Evolutionary conservation across 1,284 basidiomycete genomes (phyloP).

Genomic region (Gastroboletus turbinatus): DNA sequence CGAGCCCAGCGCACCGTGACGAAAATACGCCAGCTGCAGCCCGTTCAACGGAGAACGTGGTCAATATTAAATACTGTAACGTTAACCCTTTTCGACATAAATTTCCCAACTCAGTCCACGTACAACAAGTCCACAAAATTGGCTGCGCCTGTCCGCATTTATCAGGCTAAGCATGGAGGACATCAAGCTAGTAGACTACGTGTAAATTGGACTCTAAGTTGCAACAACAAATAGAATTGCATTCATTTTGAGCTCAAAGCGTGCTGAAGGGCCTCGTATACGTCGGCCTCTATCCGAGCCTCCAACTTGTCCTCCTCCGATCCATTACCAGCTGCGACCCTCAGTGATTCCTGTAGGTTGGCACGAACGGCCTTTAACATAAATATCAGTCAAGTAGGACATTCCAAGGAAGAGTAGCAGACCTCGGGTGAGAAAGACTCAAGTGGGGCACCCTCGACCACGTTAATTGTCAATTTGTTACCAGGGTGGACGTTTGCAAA

Average conservation of each 20-base stretch:
- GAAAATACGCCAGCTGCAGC: not conserved
- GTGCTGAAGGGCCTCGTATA: slow-evolving; percentile 93
- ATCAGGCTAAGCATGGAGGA: not conserved
- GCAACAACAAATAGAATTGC: slow-evolving; percentile 1
- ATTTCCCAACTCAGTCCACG: not conserved
- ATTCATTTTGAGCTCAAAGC: slow-evolving; percentile 66
- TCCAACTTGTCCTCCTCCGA: slow-evolving; percentile 94
- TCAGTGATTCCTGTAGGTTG: slow-evolving; percentile 88
- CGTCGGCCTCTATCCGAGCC: slow-evolving; percentile 93
- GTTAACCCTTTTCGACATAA: not conserved
- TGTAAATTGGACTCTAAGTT: slow-evolving; percentile 14
- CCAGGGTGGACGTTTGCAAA: slow-evolving; percentile 98
- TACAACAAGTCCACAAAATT: not conserved
- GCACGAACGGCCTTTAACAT: slow-evolving; percentile 77
- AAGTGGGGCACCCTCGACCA: slow-evolving; percentile 92
- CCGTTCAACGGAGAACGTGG: not conserved
- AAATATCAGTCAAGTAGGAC: slow-evolving; percentile 12
- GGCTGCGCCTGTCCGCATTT: not conserved
- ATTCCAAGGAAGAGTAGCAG: not conserved
- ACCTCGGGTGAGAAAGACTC: slow-evolving; percentile 91
- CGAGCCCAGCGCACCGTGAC: not conserved
- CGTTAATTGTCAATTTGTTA: slow-evolving; percentile 96
- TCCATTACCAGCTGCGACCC: slow-evolving; percentile 78
- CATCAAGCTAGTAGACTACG: not conserved
- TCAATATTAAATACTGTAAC: not conserved